Evolutionary conservation across 73 alveolate species (phyloP), one percentile per base, ranked within the genome.

Genomic region (Paramecium primaurelia): DNA sequence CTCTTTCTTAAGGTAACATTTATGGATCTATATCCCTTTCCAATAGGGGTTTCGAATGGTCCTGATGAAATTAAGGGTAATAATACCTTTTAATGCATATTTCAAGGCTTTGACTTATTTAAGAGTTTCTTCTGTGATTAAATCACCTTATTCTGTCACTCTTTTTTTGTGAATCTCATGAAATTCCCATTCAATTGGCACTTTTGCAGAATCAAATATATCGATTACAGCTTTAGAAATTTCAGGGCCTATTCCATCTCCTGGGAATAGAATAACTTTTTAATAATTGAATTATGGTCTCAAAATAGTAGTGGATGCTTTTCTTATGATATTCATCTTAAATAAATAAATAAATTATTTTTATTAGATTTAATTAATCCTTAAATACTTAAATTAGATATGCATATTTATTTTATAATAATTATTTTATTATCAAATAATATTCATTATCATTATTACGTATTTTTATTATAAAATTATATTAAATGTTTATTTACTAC

Each of bases 221-320:
- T 88, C 93, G 18, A 71, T 59, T 18, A 95, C 98, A 12, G 95
- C 86, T 30, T 92, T 47, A 69, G 95, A 64, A 88, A 95, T 95
- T 92, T 95, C 98, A 25, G 98, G 98, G 26, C 98, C 98, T 40
- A 95, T 95, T 20, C 98, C 98, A 92, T 95, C 96, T 83, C 98
- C 98, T 18, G 95, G 93, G 87, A 95, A 87, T 22, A 92, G 93
- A 38, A 93, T 93, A 36, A 95, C 96, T 28, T 59, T 89, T 75
- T 30, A 75, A 45, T 12, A 68, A 16, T 28, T 28, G 84, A 68
- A 68, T 68, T 68, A 34, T 8, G 84, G 84, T 68, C 47, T 68
- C 22, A 68, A 34, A 18, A 54, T 54, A 5, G 45, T 68, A 12
- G 84, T 12, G 7, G 51, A 34, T 11, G 47, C 47, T 34, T 68